A percentile compares a stretch with the other conserved stretches of the same genome.
These are phyloP conservation scores for Schizophyllum amplum DNA, from an alignment of 1,284 basidiomycete species.

Conservation along the genomic window DNA sequence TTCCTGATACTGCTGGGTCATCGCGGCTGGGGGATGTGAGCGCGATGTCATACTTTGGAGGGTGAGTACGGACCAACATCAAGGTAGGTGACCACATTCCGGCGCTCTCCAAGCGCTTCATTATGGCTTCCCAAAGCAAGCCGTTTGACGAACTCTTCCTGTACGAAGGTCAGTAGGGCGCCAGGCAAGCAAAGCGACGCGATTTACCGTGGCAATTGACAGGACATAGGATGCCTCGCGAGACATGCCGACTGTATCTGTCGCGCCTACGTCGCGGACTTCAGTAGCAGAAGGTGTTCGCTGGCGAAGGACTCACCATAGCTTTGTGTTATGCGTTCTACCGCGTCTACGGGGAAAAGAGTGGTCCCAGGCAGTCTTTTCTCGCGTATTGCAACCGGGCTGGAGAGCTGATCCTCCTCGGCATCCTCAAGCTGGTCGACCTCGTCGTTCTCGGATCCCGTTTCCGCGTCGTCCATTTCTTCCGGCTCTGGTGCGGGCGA, in stretches of 20 bases:
- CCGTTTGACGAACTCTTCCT: constrained; percentile 76
- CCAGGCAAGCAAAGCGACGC: constrained; percentile 5
- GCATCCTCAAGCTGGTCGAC: constrained; percentile 64
- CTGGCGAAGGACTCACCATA: constrained; percentile 22
- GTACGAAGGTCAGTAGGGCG: constrained; percentile 12
- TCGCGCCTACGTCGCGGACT: constrained; percentile 33
- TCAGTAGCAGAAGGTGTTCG: constrained; percentile 3
- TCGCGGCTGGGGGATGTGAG: constrained; percentile 32
- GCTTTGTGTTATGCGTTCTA: constrained; percentile 69
- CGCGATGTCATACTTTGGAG: constrained; percentile 3
- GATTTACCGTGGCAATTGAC: constrained; percentile 60
- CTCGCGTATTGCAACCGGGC: constrained; percentile 17
- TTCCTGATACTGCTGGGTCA: constrained; percentile 52
- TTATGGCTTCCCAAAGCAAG: constrained; percentile 51
- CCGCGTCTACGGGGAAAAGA: constrained; percentile 46
- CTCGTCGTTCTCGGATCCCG: constrained; percentile 34
- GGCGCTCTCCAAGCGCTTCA: constrained; percentile 42
- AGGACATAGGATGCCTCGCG: constrained; percentile 67
- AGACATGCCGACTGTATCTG: constrained; percentile 52
- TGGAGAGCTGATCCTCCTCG: constrained; percentile 36
- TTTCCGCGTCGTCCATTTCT: background rate
- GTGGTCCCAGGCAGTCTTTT: constrained; percentile 47
- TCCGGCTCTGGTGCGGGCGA: constrained; percentile 4
- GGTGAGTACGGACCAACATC: constrained; percentile 52
- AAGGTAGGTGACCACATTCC: constrained; percentile 49